A percentile compares a stretch with the other conserved stretches of the same genome.
These are phyloP conservation scores for Alternaria postmessia DNA, from an alignment of 2,329 filamentous ascomycete genomes.

Conservation along the genomic window DNA sequence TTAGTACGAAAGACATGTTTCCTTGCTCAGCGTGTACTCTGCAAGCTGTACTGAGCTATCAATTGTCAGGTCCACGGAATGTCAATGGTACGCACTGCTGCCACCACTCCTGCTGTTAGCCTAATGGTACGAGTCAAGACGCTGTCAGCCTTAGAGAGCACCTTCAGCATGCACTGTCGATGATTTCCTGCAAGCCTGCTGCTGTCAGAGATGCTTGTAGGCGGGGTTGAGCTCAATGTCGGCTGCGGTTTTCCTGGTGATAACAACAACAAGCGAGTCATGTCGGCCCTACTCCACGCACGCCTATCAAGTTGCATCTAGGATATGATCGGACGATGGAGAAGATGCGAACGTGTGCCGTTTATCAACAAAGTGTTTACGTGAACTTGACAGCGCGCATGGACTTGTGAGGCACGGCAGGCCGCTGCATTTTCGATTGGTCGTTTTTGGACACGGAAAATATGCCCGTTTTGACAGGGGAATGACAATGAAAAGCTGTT, in stretches of 20 bases:
- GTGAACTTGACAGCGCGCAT: background rate
- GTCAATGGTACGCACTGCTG: background rate
- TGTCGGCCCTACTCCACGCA: background rate
- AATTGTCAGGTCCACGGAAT: background rate
- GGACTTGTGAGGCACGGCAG: background rate
- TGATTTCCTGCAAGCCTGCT: background rate
- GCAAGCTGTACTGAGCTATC: background rate
- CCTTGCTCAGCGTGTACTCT: background rate
- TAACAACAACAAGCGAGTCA: background rate
- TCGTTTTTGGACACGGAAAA: background rate
- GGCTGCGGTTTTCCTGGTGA: constrained; percentile 12
- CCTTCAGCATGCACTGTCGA: background rate
- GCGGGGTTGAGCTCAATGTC: background rate
- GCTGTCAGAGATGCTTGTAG: background rate
- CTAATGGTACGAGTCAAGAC: background rate
- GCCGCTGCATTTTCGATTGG: background rate
- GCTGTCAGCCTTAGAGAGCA: background rate
- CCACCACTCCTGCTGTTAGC: background rate
- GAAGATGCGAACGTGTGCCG: background rate
- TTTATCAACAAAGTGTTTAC: background rate
- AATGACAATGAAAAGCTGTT: background rate
- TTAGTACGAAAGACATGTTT: constrained; percentile 53
- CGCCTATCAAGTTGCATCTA: background rate
- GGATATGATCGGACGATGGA: background rate
- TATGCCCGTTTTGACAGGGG: background rate